Percentiles rank a stretch among this genome's conserved stretches.
Conservation (phyloP, 129 eudicot species). For the Solidago caesia region DNA sequence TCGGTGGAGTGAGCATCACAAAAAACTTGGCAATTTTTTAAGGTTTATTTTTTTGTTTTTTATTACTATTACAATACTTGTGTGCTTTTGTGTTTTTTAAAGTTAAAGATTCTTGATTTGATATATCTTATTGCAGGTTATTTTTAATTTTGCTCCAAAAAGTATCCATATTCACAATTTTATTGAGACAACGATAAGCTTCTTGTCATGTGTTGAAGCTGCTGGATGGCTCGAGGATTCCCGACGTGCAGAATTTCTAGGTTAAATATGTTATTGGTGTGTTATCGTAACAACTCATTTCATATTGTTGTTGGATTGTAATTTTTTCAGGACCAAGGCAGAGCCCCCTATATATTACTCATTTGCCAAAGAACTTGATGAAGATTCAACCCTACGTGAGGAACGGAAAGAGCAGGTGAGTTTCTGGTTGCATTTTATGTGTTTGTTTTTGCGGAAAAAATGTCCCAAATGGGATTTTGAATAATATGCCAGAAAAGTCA, state of each 20-base stretch:
- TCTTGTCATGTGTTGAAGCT: slow-evolving; percentile 79
- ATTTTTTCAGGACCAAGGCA: slow-evolving; percentile 81
- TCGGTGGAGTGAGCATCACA: slow-evolving; percentile 99
- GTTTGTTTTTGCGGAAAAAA: not conserved
- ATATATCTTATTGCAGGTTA: slow-evolving; percentile 64
- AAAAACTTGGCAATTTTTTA: slow-evolving; percentile 90
- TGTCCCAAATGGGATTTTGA: not conserved
- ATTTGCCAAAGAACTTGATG: slow-evolving; percentile 73
- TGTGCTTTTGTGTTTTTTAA: not conserved
- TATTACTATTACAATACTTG: not conserved
- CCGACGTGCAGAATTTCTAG: slow-evolving; percentile 46
- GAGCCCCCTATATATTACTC: slow-evolving; percentile 85
- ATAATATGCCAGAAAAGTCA: not conserved
- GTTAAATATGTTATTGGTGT: slow-evolving; percentile 28
- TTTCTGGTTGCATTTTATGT: slow-evolving; percentile 16
- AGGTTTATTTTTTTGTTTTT: slow-evolving; percentile 43
- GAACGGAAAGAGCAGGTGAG: slow-evolving; percentile 74
- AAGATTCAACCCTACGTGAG: slow-evolving; percentile 54
- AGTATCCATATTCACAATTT: slow-evolving; percentile 99
- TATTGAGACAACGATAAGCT: slow-evolving; percentile 98
- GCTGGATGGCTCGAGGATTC: slow-evolving; percentile 49
- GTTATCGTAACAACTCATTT: slow-evolving; percentile 32
- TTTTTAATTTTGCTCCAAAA: slow-evolving; percentile 92
- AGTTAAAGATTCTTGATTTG: slow-evolving; percentile 9
- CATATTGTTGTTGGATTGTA: slow-evolving; percentile 42